Base-by-base conservation (phyloP, 2,329 filamentous ascomycete species). In the Pseudocercospora pini-densiflorae region DNA sequence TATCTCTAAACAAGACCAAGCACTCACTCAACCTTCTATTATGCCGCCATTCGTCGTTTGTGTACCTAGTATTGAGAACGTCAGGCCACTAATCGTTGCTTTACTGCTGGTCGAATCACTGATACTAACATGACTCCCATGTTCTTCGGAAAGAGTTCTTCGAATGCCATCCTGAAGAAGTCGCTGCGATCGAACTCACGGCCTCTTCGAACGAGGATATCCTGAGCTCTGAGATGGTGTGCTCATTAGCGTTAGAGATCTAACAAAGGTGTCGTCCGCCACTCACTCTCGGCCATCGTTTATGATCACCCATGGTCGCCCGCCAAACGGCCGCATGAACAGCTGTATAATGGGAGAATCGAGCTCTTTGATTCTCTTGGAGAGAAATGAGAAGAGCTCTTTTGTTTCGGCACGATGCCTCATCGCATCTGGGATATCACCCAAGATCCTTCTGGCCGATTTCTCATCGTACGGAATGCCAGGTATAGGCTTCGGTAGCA, bases 271-370 rank as follows among this genome's bases (percentile, higher is more conserved):
- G n/a, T 54, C 10, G 12, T 47, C 5, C 10, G 23, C 1, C 2
- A 55, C 53, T 55, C 14, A 55, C 47, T 64, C 57, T 19, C 33
- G 45, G 7, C 21, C 12, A 23, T 64, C 62, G 7, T n/a, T 47
- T 2, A 64, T 2, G 9, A 64, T 36, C 10, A 64, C 47, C 62
- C 57, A 64, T 14, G 62, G 62, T 19, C 36, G 29, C 16, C 43
- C 14, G n/a, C 47, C 31, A 9, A 47, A 47, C 27, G 62, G 62
- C 53, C 57, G 23, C 58, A 61, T 55, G 31, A 61, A 64, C 16
- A 64, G 55, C 14, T 64, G 62, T 14, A 53, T 31, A 10, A 64
- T 43, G 4, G 62, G 62, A n/a, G 55, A 51, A 7, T 64, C 16
- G 6, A 64, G 43, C 24, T 59, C 54, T 7, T 19, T 33, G 19